phyloP scores from a whole-genome alignment of 148 eudicot genomes.

The Camellia japonica region DNA sequence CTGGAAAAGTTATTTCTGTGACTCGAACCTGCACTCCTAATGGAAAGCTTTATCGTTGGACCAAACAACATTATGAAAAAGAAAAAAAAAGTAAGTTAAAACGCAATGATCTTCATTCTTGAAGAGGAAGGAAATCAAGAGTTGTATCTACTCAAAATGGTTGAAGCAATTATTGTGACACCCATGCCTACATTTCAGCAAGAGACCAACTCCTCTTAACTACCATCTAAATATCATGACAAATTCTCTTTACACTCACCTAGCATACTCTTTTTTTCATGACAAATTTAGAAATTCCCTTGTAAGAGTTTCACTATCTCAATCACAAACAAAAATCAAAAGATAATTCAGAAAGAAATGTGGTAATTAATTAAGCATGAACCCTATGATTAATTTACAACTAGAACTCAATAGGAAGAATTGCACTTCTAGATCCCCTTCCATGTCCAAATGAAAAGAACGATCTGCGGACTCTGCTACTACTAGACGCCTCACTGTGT shows the following conservation, averaged over 20 bases:
- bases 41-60: too few species aligned
- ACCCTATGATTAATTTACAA: not conserved
- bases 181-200: slow-evolving; percentile 19
- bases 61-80: not conserved
- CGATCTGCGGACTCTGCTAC: slow-evolving; percentile 34
- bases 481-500: slow-evolving; percentile 31
- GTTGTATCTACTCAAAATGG: slow-evolving; percentile 1
- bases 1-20: too few species aligned
- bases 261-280: not conserved
- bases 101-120: slow-evolving; percentile 31
- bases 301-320: not conserved
- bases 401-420: slow-evolving; percentile 31
- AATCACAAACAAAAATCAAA: slow-evolving; percentile 1
- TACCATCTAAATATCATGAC: not conserved
- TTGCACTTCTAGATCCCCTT: slow-evolving; percentile 39
- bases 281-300: not conserved
- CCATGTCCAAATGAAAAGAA: slow-evolving; percentile 39
- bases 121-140: not conserved
- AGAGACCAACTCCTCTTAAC: not conserved
- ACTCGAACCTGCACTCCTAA: too few species aligned
- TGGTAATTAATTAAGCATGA: not conserved
- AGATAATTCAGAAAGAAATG: not conserved
- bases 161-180: slow-evolving; percentile 19
- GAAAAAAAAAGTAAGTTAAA: not conserved
- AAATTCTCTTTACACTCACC: not conserved